These are phyloP conservation scores for Penicillium sp. DNA, from an alignment of 2,329 filamentous ascomycete species.

Conservation along the genomic window DNA sequence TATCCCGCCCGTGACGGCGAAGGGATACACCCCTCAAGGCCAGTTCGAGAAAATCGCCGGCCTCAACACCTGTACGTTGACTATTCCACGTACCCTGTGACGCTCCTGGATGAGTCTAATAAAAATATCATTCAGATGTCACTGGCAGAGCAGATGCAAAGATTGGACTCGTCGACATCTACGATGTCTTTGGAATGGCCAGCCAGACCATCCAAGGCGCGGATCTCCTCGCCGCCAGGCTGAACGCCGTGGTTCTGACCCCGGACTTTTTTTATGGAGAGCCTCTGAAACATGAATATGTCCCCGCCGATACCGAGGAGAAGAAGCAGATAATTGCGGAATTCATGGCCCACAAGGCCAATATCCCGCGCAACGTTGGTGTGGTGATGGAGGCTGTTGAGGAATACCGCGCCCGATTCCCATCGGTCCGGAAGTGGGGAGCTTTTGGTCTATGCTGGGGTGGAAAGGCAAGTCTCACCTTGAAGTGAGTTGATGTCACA, in stretches of 20 bases:
- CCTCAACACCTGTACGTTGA: conserved; percentile 58
- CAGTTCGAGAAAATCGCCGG: conserved; percentile 63
- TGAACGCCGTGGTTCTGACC: conserved; percentile 51
- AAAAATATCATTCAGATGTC: conserved; percentile 27
- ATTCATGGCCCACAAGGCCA: conserved; percentile 60
- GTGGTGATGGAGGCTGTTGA: conserved; percentile 45
- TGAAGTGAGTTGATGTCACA: too few species aligned
- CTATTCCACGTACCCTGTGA: neutral
- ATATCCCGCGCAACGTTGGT: conserved; percentile 35
- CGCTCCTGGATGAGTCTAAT: neutral
- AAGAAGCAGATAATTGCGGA: conserved; percentile 64
- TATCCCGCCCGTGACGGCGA: conserved; percentile 59
- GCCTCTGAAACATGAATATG: conserved; percentile 51
- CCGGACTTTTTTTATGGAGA: conserved; percentile 55
- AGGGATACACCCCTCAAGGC: conserved; percentile 63
- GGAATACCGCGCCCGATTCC: conserved; percentile 59
- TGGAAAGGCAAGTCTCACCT: conserved; percentile 63
- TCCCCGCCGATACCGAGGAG: conserved; percentile 68
- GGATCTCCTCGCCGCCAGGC: conserved; percentile 56
- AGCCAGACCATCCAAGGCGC: conserved; percentile 73
- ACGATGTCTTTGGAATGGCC: conserved; percentile 70
- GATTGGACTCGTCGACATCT: conserved; percentile 66
- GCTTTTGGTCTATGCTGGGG: conserved; percentile 74
- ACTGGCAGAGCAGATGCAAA: conserved; percentile 59
- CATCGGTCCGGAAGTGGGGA: conserved; percentile 64